Evolutionary conservation across 768 basidiomycete species (phyloP).

Genomic region (Psilocybe azurescens): DNA sequence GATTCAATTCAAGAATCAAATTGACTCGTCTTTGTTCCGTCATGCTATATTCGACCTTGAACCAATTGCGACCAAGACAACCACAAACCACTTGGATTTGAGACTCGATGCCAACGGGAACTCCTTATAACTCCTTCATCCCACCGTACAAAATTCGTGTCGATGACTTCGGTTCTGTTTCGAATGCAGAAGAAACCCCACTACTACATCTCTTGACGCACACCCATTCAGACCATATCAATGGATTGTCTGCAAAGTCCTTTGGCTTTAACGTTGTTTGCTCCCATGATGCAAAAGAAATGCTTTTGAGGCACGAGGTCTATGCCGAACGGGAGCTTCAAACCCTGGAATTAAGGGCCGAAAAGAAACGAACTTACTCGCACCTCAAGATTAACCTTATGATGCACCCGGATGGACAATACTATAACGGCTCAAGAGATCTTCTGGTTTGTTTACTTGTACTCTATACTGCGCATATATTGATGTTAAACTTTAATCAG

Average conservation of each 20-base stretch:
- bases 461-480: not conserved
- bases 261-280: slow-evolving; percentile 79
- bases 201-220: slow-evolving; percentile 84
- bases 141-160: slow-evolving; percentile 85
- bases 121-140: slow-evolving; percentile 78
- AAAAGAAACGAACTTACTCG: slow-evolving; percentile 62
- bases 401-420: slow-evolving; percentile 50
- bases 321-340: slow-evolving; percentile 65
- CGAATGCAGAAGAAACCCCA: slow-evolving; percentile 31
- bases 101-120: slow-evolving; percentile 69
- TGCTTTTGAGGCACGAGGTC: slow-evolving; percentile 81
- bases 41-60: not conserved
- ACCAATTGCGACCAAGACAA: not conserved
- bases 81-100: not conserved
- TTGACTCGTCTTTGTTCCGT: not conserved
- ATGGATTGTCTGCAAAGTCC: slow-evolving; percentile 74
- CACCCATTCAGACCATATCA: slow-evolving; percentile 88
- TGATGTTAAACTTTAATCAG: slow-evolving; percentile 38
- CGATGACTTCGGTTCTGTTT: slow-evolving; percentile 69
- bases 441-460: slow-evolving; percentile 55
- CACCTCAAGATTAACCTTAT: slow-evolving; percentile 69
- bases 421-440: slow-evolving; percentile 64
- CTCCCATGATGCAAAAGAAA: slow-evolving; percentile 83
- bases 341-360: slow-evolving; percentile 53
- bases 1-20: too few relatives aligned